Evolutionary conservation across 495 filamentous ascomycete species (phyloP), one percentile per base, ranked within the genome.

Genomic region (Halenospora varia): DNA sequence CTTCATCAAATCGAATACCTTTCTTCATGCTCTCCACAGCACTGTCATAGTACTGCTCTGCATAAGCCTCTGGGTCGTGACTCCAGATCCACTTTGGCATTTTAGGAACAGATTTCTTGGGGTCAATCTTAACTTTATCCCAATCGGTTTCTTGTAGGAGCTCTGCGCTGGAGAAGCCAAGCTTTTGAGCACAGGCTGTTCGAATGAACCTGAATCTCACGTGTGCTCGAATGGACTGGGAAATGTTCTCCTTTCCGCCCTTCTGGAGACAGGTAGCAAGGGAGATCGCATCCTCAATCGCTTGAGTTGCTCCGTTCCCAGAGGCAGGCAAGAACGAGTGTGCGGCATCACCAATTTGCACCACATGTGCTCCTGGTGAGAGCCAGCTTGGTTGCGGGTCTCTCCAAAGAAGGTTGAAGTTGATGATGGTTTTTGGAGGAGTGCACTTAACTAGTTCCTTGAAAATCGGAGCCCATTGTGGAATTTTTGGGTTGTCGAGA

Each of bases 301-400:
- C 86, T 62, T 87, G 85, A 4, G 83, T 87, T 6, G 82, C 86
- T 2, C 86, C 87, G 57, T 87, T 84, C 9, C 78, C 79, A 1
- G 79, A 83, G 0, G 84, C 83, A 0, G 86, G 86, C 10, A 88
- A 71, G 67, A 87, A 88, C 15, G 85, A 81, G 69, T 90, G 87
- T 11, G 87, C 86, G 0, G 82, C 77, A 56, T 89, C 87, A 19
- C 86, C 87, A 45, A 88, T 71, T 44, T 84, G 74, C 35, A 82
- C 75, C 2, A 87, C 81, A 10, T 78, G 78, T n/a, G 74, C 81
- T 3, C 75, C 74, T 10, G 75, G 71, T n/a, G 80, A 85, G 0
- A 80, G 71, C 86, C 85, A 90, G 3, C 72, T 77, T 2, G 82
- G 81, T 19, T 83, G 75, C 10, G 83, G 84, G 61, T 88, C 76